Evolutionary conservation across 495 filamentous ascomycete species (phyloP).

Genomic region (Barbatosphaeria neglecta): DNA sequence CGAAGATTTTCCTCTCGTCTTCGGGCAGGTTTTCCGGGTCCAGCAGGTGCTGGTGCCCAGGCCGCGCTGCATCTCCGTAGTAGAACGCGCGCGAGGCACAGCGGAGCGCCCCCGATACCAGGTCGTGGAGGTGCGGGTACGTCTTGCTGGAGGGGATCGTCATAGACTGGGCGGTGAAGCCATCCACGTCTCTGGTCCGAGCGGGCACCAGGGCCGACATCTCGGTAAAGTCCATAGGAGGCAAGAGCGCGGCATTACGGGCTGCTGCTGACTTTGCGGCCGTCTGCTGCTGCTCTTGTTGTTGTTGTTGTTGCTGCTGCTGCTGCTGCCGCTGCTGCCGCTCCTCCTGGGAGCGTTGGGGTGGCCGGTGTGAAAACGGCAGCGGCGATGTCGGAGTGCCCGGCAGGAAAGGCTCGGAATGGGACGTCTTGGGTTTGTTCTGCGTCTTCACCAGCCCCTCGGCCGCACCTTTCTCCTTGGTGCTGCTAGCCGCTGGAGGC

Average conservation of each 20-base stretch:
- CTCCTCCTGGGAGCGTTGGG: background rate
- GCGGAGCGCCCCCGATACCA: conserved; percentile 18
- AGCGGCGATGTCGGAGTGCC: background rate
- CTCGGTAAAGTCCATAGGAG: background rate
- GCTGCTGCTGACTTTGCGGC: background rate
- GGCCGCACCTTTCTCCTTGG: background rate
- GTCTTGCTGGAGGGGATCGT: background rate
- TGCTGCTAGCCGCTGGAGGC: background rate
- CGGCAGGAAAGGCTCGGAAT: background rate
- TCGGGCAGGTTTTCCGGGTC: conserved; percentile 26
- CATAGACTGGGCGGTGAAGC: background rate
- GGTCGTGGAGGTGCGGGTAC: conserved; percentile 17
- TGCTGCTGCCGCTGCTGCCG: too few species aligned
- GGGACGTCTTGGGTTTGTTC: background rate
- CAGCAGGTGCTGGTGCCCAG: conserved; percentile 23
- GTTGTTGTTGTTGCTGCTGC: too few species aligned
- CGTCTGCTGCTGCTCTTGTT: too few species aligned
- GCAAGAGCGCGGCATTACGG: background rate
- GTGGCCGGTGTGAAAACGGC: background rate
- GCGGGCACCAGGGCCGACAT: background rate
- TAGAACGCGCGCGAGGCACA: conserved; percentile 23
- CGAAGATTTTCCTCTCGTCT: conserved; percentile 39
- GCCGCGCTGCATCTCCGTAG: conserved; percentile 21
- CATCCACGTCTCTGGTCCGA: background rate
- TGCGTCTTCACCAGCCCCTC: background rate